Evolutionary conservation across 164 flowering plant species (phyloP).

Genomic region (Malania oleifera): DNA sequence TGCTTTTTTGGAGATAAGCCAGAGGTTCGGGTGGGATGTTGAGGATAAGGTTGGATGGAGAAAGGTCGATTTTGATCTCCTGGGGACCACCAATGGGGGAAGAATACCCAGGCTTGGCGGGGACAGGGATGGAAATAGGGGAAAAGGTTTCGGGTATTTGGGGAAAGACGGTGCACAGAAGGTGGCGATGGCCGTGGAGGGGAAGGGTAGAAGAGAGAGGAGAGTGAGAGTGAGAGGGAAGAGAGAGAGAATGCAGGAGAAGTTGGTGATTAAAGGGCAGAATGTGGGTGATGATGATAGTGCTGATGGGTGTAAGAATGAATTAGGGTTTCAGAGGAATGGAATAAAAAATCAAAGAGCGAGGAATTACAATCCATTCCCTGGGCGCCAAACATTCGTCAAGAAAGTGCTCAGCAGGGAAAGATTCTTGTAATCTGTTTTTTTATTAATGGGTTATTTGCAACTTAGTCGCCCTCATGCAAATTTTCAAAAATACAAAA

Average conservation of each 20-base stretch:
- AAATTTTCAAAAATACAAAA: too few species aligned
- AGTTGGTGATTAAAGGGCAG: constrained; percentile 5
- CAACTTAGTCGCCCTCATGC: too few species aligned
- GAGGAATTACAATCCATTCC: constrained; percentile 39
- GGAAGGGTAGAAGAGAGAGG: constrained; percentile 17
- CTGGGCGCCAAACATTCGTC: constrained; percentile 57
- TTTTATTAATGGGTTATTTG: too few species aligned
- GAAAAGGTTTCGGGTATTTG: too few species aligned
- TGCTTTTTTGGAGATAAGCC: constrained; percentile 51
- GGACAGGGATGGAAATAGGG: neutral
- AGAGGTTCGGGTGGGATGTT: constrained; percentile 78
- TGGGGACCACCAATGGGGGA: constrained; percentile 72
- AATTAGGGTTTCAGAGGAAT: too few species aligned
- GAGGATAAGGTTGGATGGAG: constrained; percentile 66
- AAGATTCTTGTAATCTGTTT: constrained; percentile 13
- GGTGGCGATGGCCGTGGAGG: neutral
- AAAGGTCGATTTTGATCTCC: constrained; percentile 48
- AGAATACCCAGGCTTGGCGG: constrained; percentile 47
- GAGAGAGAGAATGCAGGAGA: constrained; percentile 17
- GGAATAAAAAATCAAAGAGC: constrained; percentile 2
- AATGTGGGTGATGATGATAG: neutral
- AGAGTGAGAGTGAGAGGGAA: constrained; percentile 19
- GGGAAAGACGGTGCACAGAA: neutral
- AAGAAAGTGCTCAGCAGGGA: constrained; percentile 30
- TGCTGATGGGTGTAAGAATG: neutral